Evolutionary conservation across 768 basidiomycete species (phyloP), one percentile per base, ranked within the genome.

Genomic region (Erythrobasidium yunnanense): DNA sequence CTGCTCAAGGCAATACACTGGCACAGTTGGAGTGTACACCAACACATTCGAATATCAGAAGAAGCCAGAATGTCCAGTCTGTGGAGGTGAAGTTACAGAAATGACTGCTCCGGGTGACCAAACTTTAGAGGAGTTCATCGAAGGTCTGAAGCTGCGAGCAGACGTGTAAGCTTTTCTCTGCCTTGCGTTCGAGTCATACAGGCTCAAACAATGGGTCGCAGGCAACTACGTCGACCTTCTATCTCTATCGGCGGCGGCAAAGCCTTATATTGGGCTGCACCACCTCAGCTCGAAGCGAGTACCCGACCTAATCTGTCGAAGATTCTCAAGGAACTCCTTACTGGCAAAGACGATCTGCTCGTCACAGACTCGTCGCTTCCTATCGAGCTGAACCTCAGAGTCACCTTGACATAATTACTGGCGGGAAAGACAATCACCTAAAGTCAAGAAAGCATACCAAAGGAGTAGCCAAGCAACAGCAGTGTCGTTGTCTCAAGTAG

Each of bases 171-270:
- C 79, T 6, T 47, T 27, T 13, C 45, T 29, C 11, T 33, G 18
- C 13, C 15, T 45, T 32, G 18, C 23, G 27, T 53, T 20, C 42
- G 42, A 0, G 42, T n/a, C 11, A 23, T 4, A 15, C 4, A 3
- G 20, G n/a, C n/a, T n/a, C n/a, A n/a, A n/a, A n/a, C n/a, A n/a
- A n/a, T n/a, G n/a, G n/a, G n/a, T 55, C 20, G 8, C 73, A 99
- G 95, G 69, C 95, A 97, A 83, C 87, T 97, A 78, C 93, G 91
- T 78, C 90, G 85, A 74, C 95, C 95, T 0, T 97, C 95, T 0
- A 76, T 99, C 18, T 88, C 92, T 2, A 83, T 85, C 0, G 80
- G 84, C 4, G n/a, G n/a, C n/a, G 81, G 81, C 23, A 82, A 81
- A 71, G 87, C 86, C 35, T 84, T 97, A 38, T 99, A 95, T 80